phyloP scores from a whole-genome alignment of 768 basidiomycete genomes.

The Tricholoma sp. region DNA sequence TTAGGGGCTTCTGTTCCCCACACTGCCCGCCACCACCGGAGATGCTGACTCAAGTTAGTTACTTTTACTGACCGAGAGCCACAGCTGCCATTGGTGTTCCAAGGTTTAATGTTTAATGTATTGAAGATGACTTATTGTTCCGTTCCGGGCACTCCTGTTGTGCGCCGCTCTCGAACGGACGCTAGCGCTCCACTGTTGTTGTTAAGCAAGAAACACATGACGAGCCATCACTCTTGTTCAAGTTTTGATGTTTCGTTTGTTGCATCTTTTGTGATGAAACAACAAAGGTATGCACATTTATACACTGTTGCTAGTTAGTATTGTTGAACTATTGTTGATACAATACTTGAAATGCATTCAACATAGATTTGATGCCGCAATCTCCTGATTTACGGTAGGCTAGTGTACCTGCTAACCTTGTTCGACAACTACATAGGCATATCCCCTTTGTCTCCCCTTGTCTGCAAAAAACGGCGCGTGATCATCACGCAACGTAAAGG shows the following conservation, averaged over 20 bases:
- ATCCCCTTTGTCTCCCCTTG: too few relatives aligned
- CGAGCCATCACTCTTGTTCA: neutral
- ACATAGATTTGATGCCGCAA: neutral
- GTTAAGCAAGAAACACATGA: neutral
- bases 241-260: conserved; percentile 1
- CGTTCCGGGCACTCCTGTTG: neutral
- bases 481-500: too few relatives aligned
- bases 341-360: neutral
- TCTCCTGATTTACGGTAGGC: neutral
- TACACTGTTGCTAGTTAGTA: neutral
- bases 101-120: too few relatives aligned
- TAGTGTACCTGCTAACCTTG: neutral
- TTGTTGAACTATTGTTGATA: neutral
- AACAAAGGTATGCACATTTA: neutral
- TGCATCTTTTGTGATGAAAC: neutral
- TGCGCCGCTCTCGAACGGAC: too few relatives aligned
- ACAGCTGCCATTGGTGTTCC: too few relatives aligned
- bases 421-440: neutral
- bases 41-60: too few relatives aligned
- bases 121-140: neutral
- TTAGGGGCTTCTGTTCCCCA: neutral
- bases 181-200: neutral
- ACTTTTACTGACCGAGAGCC: too few relatives aligned
- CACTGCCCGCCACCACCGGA: neutral
- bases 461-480: too few relatives aligned